These are phyloP conservation scores for Cryptococcus hybrid DNA, from an alignment of 1,284 basidiomycete genomes.

Conservation along the genomic window DNA sequence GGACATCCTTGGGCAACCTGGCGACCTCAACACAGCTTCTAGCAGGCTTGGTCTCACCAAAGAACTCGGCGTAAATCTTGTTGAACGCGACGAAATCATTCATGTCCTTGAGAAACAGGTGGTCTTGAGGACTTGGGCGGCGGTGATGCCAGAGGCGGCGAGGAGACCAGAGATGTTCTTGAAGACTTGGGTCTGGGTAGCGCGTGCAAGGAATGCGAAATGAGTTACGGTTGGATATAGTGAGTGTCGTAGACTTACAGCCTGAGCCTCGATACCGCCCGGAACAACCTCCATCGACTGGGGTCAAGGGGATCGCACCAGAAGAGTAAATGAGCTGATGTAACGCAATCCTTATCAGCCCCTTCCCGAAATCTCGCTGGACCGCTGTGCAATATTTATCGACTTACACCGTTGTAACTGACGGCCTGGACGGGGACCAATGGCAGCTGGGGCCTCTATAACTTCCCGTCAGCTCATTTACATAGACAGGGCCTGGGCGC, in stretches of 20 bases:
- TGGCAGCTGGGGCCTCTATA: slow-evolving; percentile 75
- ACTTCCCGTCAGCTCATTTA: background rate
- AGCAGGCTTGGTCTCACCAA: slow-evolving; percentile 89
- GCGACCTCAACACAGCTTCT: slow-evolving; percentile 85
- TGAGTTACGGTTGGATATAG: background rate
- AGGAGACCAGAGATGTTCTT: slow-evolving; percentile 83
- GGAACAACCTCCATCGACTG: slow-evolving; percentile 63
- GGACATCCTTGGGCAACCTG: slow-evolving; percentile 69
- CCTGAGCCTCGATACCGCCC: slow-evolving; percentile 80
- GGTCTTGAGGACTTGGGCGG: slow-evolving; percentile 78
- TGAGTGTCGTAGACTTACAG: slow-evolving; percentile 49
- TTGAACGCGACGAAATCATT: slow-evolving; percentile 86
- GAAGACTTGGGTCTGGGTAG: slow-evolving; percentile 67
- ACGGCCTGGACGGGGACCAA: slow-evolving; percentile 83
- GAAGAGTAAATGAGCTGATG: slow-evolving; percentile 71
- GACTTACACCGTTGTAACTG: slow-evolving; percentile 66
- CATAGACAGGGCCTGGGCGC: background rate
- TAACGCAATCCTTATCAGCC: background rate
- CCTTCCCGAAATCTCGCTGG: too few species aligned
- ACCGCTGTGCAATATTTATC: background rate
- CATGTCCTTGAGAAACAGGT: slow-evolving; percentile 90
- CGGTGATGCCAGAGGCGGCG: slow-evolving; percentile 72
- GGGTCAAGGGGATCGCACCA: slow-evolving; percentile 85
- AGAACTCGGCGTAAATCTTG: slow-evolving; percentile 66
- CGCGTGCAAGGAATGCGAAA: background rate